phyloP scores from a whole-genome alignment of 2,329 filamentous ascomycete species.

The Bipolaris bicolor region DNA sequence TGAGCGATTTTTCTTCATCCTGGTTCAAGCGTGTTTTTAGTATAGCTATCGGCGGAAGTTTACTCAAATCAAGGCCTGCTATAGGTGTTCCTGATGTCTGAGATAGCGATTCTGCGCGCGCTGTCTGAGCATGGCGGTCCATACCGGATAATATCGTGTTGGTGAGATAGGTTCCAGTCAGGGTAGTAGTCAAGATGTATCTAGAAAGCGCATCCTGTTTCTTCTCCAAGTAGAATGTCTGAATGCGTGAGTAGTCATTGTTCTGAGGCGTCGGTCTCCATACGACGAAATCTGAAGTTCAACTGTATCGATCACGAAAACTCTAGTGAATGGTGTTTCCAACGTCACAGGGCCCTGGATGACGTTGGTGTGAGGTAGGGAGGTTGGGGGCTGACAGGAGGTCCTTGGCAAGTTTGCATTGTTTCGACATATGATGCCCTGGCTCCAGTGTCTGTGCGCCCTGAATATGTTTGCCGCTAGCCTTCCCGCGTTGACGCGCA shows the following conservation, averaged over 20 bases:
- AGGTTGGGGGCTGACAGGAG: conserved; percentile 1
- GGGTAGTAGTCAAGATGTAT: conserved; percentile 36
- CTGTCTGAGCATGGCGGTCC: conserved; percentile 29
- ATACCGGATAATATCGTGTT: conserved; percentile 26
- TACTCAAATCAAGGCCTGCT: conserved; percentile 48
- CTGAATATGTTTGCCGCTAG: not conserved
- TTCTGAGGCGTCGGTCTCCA: conserved; percentile 13
- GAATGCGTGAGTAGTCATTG: conserved; percentile 25
- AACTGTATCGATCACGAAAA: conserved; percentile 1
- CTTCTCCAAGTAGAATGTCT: conserved; percentile 23
- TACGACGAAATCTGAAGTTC: not conserved
- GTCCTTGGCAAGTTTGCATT: conserved; percentile 13
- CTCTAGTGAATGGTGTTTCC: not conserved
- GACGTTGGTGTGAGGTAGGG: conserved; percentile 23
- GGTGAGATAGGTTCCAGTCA: conserved; percentile 35
- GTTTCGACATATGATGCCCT: conserved; percentile 2
- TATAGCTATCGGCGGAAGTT: conserved; percentile 71
- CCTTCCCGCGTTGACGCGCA: conserved; percentile 14
- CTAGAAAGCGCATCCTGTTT: conserved; percentile 29
- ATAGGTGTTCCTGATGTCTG: conserved; percentile 24
- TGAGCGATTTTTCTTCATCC: conserved; percentile 67
- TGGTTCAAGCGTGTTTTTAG: conserved; percentile 71
- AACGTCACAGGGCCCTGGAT: conserved; percentile 11
- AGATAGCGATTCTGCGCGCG: conserved; percentile 24
- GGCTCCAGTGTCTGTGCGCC: conserved; percentile 6